These are phyloP conservation scores for Diplodia corticola DNA, from an alignment of 2,329 filamentous ascomycete species.

Conservation along the genomic window DNA sequence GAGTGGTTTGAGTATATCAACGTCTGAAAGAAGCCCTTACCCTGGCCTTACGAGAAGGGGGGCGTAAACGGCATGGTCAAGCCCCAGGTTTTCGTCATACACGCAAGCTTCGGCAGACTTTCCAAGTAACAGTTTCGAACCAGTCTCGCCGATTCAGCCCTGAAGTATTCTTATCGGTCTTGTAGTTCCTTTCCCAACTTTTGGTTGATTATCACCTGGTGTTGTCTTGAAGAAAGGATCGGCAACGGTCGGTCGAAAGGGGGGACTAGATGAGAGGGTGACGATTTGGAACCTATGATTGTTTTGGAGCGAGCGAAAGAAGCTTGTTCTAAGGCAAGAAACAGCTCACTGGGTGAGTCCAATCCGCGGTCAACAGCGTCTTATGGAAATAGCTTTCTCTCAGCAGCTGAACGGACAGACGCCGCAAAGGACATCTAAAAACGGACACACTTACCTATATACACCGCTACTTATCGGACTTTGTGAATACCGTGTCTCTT, in stretches of 20 bases:
- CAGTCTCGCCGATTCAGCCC: no score
- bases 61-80: constrained; percentile 80
- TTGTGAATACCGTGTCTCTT: no score
- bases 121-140: no score
- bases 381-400: background rate
- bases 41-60: constrained; percentile 80
- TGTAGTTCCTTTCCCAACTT: background rate
- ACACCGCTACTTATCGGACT: no score
- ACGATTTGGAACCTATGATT: no score
- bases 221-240: background rate
- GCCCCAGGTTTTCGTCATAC: constrained; percentile 88
- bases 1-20: constrained; percentile 91
- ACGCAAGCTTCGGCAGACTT: no score
- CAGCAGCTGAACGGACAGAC: background rate
- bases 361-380: background rate
- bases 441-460: background rate
- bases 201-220: background rate
- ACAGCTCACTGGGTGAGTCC: background rate
- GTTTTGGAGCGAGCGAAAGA: fast-evolving
- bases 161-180: background rate
- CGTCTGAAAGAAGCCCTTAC: constrained; percentile 89
- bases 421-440: background rate
- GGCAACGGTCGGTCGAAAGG: background rate
- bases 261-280: background rate
- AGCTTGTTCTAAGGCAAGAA: background rate